Evolutionary conservation across 805 yeast genomes (phyloP), one percentile per base, ranked within the genome.

Genomic region (Pichia nanzhaoensis): DNA sequence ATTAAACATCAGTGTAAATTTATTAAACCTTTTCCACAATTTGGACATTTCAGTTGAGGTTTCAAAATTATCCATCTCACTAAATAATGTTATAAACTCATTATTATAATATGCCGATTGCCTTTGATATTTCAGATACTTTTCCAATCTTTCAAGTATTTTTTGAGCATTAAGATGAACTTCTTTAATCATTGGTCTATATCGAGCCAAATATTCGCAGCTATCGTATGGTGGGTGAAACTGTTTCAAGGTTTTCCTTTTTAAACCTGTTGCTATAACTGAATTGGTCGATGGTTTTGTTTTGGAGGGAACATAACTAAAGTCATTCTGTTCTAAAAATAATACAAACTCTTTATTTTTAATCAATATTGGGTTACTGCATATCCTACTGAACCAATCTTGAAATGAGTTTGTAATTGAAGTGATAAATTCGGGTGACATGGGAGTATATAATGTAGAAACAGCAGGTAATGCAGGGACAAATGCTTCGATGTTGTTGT

Each of bases 181-280:
- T 9, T 82, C 73, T 64, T 93, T 93, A 33, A 90, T 82, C 60
- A 83, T 59, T 1, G 99, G 99, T 51, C 99, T 70, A 61, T 90
- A 88, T 41, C 78, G 84, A 0, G 93, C 89, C 49, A 93, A 71
- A 50, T 83, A 93, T 21, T 75, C 73, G 39, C 80, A 82, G 34
- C 87, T 91, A 64, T 91, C 99, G 56, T 82, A 87, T 1, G 99
- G 99, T 2, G 95, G 86, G 35, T 85, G 82, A 37, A 90, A 73
- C 61, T 93, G 99, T 62, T 93, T 93, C 57, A 93, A 72, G 2
- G 98, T 89, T 62, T 85, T 86, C 42, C 99, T 77, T 51, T 82
- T 80, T 21, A 93, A 62, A 0, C 98, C 99, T 14, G 95, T 80
- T 1, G 96, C 95, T 40, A 77, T 74, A 2, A 77, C 73, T 0